phyloP scores from a whole-genome alignment of 2,329 filamentous ascomycete species.

The Botrytis tulipae region DNA sequence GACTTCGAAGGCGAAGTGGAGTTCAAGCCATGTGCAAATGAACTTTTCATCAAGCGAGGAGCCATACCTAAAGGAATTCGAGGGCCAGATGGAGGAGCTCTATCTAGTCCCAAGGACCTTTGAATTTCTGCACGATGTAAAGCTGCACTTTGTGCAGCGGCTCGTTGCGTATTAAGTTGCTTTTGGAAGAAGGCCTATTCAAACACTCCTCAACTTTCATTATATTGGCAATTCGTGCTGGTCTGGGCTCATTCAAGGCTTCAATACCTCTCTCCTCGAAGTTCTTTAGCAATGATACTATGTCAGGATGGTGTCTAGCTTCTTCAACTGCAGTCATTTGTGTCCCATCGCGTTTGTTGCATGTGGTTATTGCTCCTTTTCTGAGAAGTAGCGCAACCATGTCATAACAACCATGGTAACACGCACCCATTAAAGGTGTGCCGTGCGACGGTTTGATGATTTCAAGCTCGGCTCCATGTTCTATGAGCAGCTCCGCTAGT shows the following conservation, averaged over 20 bases:
- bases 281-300: neutral
- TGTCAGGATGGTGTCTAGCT: neutral
- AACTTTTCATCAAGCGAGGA: neutral
- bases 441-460: neutral
- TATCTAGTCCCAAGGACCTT: neutral
- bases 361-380: neutral
- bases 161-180: neutral
- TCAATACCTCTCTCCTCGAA: neutral
- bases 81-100: neutral
- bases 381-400: neutral
- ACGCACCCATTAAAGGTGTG: slow-evolving; percentile 1
- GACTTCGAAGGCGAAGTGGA: neutral
- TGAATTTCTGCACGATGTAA: neutral
- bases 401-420: neutral
- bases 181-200: neutral
- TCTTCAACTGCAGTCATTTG: neutral
- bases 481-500: neutral
- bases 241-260: neutral
- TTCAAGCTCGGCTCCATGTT: neutral
- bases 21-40: neutral
- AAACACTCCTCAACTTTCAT: neutral
- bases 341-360: neutral
- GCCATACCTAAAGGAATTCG: neutral
- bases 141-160: neutral
- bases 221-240: neutral